These are phyloP conservation scores for Starmerella stigmatis DNA, from an alignment of 805 yeast genomes.

Conservation along the genomic window DNA sequence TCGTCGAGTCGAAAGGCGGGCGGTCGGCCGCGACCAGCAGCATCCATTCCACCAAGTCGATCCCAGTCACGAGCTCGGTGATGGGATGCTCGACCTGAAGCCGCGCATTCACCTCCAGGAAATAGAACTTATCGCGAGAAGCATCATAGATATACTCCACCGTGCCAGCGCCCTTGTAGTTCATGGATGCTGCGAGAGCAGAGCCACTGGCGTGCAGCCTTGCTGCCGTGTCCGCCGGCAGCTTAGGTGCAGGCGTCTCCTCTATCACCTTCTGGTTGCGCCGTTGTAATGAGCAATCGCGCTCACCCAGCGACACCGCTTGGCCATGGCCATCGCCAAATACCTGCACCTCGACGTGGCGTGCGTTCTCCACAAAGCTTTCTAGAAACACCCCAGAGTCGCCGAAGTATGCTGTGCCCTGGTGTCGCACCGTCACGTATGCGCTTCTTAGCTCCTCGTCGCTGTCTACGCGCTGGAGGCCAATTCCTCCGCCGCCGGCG, in stretches of 20 bases:
- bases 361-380: conserved; percentile 84
- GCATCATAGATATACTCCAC: conserved; percentile 92
- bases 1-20: conserved; percentile 60
- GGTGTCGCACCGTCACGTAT: conserved; percentile 84
- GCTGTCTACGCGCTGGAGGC: conserved; percentile 83
- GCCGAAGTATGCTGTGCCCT: conserved; percentile 85
- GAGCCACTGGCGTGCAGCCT: conserved; percentile 77
- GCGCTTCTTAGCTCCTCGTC: conserved; percentile 72
- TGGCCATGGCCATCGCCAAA: conserved; percentile 91
- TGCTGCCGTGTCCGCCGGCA: conserved; percentile 67
- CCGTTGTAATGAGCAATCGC: conserved; percentile 95
- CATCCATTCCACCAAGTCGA: conserved; percentile 97
- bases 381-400: conserved; percentile 93
- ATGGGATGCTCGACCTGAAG: conserved; percentile 97
- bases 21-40: conserved; percentile 76
- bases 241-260: conserved; percentile 95
- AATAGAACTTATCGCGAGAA: conserved; percentile 77
- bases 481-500: conserved; percentile 99
- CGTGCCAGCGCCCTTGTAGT: conserved; percentile 94
- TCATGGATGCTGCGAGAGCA: conserved; percentile 66
- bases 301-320: conserved; percentile 90
- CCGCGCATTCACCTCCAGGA: conserved; percentile 91
- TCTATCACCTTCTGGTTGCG: conserved; percentile 94
- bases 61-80: conserved; percentile 88
- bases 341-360: conserved; percentile 95